Conservation (phyloP, 2,329 filamentous ascomycete species). For the Botrytis sinoallii region DNA sequence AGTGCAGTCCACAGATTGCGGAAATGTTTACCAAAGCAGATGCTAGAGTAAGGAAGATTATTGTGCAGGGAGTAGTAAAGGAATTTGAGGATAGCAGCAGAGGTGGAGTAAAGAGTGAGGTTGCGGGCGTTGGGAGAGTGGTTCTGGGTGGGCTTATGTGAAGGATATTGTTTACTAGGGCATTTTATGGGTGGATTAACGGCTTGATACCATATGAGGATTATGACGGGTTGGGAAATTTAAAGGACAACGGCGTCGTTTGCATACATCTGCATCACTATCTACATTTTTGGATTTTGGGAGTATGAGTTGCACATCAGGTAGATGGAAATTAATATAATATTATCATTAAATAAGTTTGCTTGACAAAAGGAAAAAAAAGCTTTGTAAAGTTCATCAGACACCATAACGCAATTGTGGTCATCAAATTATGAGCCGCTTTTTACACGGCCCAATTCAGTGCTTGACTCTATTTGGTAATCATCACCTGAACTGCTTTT, state of each 20-base stretch:
- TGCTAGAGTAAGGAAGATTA: constrained; percentile 78
- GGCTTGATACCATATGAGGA: constrained; percentile 16
- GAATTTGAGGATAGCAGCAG: constrained; percentile 91
- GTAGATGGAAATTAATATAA: background rate
- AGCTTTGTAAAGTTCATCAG: constrained; percentile 42
- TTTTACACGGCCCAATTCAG: constrained; percentile 60
- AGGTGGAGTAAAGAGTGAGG: constrained; percentile 71
- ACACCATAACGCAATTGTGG: constrained; percentile 49
- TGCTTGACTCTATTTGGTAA: constrained; percentile 98
- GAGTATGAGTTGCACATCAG: background rate
- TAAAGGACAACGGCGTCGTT: constrained; percentile 5
- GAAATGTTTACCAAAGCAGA: constrained; percentile 92
- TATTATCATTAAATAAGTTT: background rate
- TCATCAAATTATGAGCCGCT: constrained; percentile 44
- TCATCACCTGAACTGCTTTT: constrained; percentile 72
- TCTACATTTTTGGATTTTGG: background rate
- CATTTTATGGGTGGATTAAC: constrained; percentile 8
- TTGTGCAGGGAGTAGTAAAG: constrained; percentile 80
- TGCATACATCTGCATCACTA: constrained; percentile 10
- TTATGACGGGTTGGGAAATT: background rate
- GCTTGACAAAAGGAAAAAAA: background rate
- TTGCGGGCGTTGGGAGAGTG: constrained; percentile 82
- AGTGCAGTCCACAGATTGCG: constrained; percentile 67
- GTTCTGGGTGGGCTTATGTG: constrained; percentile 82
- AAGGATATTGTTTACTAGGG: constrained; percentile 24